A percentile compares a stretch with the other conserved stretches of the same genome.
phyloP scores from a whole-genome alignment of 306 rosid species.

The Alnus glutinosa region DNA sequence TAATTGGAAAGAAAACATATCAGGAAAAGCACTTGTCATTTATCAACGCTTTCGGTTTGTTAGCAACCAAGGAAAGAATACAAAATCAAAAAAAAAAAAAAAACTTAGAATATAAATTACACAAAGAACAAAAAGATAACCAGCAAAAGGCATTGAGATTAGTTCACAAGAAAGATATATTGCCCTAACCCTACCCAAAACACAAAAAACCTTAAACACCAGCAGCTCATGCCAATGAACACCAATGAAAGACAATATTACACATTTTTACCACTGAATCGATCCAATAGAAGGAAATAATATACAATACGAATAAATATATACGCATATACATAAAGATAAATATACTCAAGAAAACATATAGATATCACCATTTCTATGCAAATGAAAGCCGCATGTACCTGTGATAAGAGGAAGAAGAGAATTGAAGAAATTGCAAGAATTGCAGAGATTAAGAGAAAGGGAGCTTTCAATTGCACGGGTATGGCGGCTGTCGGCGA shows the following conservation, averaged over 20 bases:
- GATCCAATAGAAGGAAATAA: background rate
- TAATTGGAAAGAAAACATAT: background rate
- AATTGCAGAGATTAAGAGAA: background rate
- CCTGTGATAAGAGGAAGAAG: background rate
- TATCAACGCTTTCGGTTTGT: background rate
- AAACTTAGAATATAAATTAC: too few species aligned
- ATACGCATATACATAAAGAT: background rate
- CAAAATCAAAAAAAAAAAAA: background rate
- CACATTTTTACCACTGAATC: background rate
- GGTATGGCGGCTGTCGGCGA: slow-evolving; percentile 13
- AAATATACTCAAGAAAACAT: background rate
- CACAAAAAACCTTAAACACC: slow-evolving; percentile 1
- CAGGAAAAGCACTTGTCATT: background rate
- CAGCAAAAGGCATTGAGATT: background rate
- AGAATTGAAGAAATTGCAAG: background rate
- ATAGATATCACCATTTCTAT: background rate
- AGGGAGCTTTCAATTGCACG: background rate
- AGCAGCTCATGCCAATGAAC: slow-evolving; percentile 19
- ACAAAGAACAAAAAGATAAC: too few species aligned
- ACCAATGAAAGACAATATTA: background rate
- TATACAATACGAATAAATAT: background rate
- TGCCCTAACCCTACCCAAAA: background rate
- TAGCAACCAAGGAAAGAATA: background rate
- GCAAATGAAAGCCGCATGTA: background rate
- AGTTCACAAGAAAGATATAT: background rate